Evolutionary conservation across 225 moss, liverwort and hornwort species (phyloP).

Genomic region (Rhytidiadelphus loreus): DNA sequence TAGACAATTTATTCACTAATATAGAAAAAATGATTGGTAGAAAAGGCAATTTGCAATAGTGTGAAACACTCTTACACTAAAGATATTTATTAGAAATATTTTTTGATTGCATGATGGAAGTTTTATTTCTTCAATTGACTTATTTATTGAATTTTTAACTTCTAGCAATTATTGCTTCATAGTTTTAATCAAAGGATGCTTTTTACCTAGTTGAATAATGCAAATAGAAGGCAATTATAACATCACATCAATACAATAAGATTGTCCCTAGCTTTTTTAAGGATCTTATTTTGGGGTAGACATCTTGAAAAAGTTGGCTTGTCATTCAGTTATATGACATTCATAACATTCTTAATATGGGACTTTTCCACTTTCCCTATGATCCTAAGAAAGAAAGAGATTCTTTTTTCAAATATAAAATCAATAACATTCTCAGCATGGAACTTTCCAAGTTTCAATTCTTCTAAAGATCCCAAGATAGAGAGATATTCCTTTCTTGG

Average conservation of each 20-base stretch:
- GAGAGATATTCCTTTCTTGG: fast-evolving
- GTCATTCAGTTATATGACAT: too few species aligned
- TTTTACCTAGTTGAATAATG: background rate
- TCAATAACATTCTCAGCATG: background rate
- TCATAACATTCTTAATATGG: fast-evolving
- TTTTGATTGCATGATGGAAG: background rate
- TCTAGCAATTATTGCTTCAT: background rate
- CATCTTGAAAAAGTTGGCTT: fast-evolving
- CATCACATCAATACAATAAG: background rate
- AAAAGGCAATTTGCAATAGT: background rate
- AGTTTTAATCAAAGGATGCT: too few species aligned
- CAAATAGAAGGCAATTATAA: background rate
- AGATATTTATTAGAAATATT: background rate
- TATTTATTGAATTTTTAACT: background rate
- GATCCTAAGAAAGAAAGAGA: background rate
- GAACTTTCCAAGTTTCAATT: background rate
- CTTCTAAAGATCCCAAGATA: fast-evolving
- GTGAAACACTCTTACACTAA: background rate
- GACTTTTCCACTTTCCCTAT: fast-evolving
- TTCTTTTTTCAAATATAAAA: background rate
- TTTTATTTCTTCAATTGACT: background rate
- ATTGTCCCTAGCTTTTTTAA: fast-evolving
- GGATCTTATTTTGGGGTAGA: fast-evolving
- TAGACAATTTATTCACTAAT: background rate
- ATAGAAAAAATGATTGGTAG: background rate